Evolutionary conservation across 805 yeast genomes (phyloP), one percentile per base, ranked within the genome.

Genomic region (Ogataea parapolymorpha): DNA sequence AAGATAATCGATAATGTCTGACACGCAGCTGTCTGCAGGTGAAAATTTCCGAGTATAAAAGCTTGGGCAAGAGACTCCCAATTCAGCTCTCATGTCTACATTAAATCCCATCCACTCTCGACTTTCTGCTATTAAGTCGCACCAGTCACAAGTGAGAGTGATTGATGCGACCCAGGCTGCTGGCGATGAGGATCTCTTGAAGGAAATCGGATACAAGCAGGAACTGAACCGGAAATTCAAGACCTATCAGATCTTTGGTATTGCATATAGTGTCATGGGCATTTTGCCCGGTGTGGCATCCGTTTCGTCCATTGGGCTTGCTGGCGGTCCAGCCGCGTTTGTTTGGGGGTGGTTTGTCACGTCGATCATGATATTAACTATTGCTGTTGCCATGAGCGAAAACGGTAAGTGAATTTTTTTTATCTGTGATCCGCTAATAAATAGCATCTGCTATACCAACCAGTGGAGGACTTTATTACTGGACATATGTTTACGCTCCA

Each of bases 211-310:
- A 5, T 82, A 83, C 59, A 79, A 79, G 55, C 83, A 80, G 56
- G 89, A 82, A 53, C 63, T 82, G 36, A 68, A 67, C 35, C 72
- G 90, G 56, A 71, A 70, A 31, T 82, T 79, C 55, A 67, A 79
- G 2, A 75, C 82, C 1, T 44, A 77, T 26, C 83, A 80, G 58
- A 79, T 80, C 13, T 82, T 82, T 56, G 86, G 85, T 39, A 77
- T 82, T 43, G 84, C 87, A 5, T 82, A 80, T 54, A 73, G 81
- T n/a, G 80, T 82, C 56, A 82, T 83, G 87, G 85, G 87, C 9
- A 60, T 82, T 36, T 63, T 82, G 32, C 85, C 85, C 1, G 74
- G 82, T 9, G 75, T 81, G 33, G 75, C 85, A 0, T 74, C 85
- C 2, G 68, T 72, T 13, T 55, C 80, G 23, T 65, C 65, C 12